phyloP scores from a whole-genome alignment of 192 early-diverging fungal genomes.

The Fimicolochytrium jonesii region DNA sequence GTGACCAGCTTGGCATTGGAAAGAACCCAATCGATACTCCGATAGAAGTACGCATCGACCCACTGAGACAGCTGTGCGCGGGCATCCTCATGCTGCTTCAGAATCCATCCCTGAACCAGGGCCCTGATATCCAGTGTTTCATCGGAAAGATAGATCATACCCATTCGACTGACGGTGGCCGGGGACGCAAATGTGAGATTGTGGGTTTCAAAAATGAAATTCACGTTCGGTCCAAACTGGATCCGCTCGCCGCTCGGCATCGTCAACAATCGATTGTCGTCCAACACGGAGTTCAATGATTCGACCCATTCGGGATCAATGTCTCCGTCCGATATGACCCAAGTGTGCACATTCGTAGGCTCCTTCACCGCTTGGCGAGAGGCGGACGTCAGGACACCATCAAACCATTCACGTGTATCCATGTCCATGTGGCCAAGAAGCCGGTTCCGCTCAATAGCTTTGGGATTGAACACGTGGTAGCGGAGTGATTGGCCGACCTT shows the following conservation, averaged over 20 bases:
- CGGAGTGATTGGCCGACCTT: slow-evolving; percentile 46
- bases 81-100: slow-evolving; percentile 25
- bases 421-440: slow-evolving; percentile 58
- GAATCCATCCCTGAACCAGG: slow-evolving; percentile 42
- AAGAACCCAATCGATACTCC: slow-evolving; percentile 42
- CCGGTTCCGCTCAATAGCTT: slow-evolving; percentile 47
- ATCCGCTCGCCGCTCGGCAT: slow-evolving; percentile 64
- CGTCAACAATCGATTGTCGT: slow-evolving; percentile 55
- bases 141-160: slow-evolving; percentile 63
- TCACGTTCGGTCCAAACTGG: slow-evolving; percentile 58
- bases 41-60: slow-evolving; percentile 41
- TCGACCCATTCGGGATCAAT: slow-evolving; percentile 62
- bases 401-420: slow-evolving; percentile 58
- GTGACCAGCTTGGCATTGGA: slow-evolving; percentile 43
- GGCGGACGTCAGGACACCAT: slow-evolving; percentile 52
- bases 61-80: slow-evolving; percentile 24
- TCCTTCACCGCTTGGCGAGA: slow-evolving; percentile 55
- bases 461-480: slow-evolving; percentile 47
- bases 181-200: slow-evolving; percentile 59
- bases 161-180: slow-evolving; percentile 59
- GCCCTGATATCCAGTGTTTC: slow-evolving; percentile 47
- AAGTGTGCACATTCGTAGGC: slow-evolving; percentile 41
- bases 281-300: slow-evolving; percentile 57
- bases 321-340: slow-evolving; percentile 61
- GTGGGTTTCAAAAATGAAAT: slow-evolving; percentile 62